These are phyloP conservation scores for Phialophora verrucosa DNA, from an alignment of 2,329 filamentous ascomycete species.

Conservation along the genomic window DNA sequence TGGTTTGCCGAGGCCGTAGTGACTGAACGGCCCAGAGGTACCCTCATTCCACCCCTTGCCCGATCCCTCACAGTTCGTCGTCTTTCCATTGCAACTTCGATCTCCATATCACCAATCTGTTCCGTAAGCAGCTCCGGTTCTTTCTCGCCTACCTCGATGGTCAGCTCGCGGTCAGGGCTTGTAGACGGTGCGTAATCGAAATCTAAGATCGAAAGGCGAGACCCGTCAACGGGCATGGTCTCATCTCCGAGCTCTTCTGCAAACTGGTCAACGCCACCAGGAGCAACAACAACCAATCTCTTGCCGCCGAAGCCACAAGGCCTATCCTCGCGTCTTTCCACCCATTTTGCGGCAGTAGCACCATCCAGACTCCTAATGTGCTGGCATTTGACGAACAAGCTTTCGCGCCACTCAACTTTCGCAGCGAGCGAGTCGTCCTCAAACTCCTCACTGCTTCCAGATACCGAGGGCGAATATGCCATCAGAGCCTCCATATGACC, in stretches of 20 bases:
- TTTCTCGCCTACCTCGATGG: conserved; percentile 74
- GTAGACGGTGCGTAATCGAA: conserved; percentile 69
- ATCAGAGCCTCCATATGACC: conserved; percentile 39
- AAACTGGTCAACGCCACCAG: conserved; percentile 67
- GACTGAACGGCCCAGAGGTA: conserved; percentile 49
- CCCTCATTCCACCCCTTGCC: conserved; percentile 26
- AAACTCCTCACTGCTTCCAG: conserved; percentile 38
- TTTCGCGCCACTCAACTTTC: conserved; percentile 67
- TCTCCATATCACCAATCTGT: conserved; percentile 73
- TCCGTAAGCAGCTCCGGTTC: conserved; percentile 74
- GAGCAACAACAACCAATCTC: conserved; percentile 71
- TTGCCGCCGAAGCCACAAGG: conserved; percentile 40
- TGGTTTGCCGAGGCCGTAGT: conserved; percentile 41
- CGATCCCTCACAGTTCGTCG: conserved; percentile 61
- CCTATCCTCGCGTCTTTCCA: conserved; percentile 62
- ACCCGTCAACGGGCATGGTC: conserved; percentile 77
- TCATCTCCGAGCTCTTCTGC: conserved; percentile 68
- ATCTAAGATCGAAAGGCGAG: conserved; percentile 73
- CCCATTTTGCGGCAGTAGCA: conserved; percentile 74
- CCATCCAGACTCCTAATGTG: conserved; percentile 70
- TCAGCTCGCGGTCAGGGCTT: conserved; percentile 64
- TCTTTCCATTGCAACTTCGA: conserved; percentile 78
- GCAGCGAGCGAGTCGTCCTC: conserved; percentile 43
- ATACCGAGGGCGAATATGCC: conserved; percentile 41
- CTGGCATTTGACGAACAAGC: conserved; percentile 71